Evolutionary conservation across 768 basidiomycete species (phyloP), one percentile per base, ranked within the genome.

Genomic region (Rhodotorula babjevae): DNA sequence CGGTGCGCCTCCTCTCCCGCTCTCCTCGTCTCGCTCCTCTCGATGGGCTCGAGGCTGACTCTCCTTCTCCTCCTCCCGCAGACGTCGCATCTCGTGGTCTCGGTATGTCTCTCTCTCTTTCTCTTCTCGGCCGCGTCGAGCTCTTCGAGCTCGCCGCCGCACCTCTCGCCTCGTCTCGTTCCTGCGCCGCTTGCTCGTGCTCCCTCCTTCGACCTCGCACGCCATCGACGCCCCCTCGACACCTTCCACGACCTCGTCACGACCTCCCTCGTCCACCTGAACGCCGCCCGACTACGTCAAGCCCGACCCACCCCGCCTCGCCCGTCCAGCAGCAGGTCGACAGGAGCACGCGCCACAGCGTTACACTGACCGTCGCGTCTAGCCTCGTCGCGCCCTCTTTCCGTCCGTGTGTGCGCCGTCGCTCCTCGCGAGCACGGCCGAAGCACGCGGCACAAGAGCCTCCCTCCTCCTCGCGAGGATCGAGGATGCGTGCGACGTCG

Each of bases 1-100:
- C 78, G 96, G 96, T 98, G 90, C 85, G 95, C 93, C 80, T 80
- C 85, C 78, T 81, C 81, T 80, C 79, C 78, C 67, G 58, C 23
- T 67, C 50, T 16, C 61, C n/a, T 21, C 21, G n/a, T 33, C 52
- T 44, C 63, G 62, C 42, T 62, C 27, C 53, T n/a, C 63, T 44
- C 60, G n/a, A 59, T 65, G 61, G 44, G 33, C 27, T 27, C 49
- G 49, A 84, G 84, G 81, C 84, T 81, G 81, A 80, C 31, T 21
- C 11, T 79, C 78, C 49, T 40, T 29, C 5, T n/a, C 16, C 23
- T 42, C 33, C 8, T 10, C 50, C 2, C 27, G 27, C 44, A 46
- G 46, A 82, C 80, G 49, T 59, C 29, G 31, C 49, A 12, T 59
- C 58, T 40, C 58, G 58, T 59, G 58, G 58, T 59, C 58, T 59